These are phyloP conservation scores for Henckelia pumila DNA, from an alignment of 257 asterid species.

Conservation along the genomic window DNA sequence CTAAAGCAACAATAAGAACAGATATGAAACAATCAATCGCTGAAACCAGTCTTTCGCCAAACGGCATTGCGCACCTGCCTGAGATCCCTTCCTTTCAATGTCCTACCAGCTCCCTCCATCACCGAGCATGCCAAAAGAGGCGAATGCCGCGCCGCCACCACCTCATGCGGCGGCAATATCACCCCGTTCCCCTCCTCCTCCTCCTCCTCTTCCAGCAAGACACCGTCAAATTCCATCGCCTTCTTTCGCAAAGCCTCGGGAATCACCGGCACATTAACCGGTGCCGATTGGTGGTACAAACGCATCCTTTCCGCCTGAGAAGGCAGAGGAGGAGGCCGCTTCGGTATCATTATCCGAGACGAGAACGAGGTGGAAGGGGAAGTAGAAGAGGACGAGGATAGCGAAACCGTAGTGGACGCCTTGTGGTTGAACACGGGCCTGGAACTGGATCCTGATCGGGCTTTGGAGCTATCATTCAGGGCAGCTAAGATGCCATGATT, in stretches of 20 bases:
- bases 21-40: constrained; percentile 35
- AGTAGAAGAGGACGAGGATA: constrained; percentile 41
- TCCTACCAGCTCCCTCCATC: constrained; percentile 78
- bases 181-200: constrained; percentile 20
- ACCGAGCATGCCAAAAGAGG: constrained; percentile 60
- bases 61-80: constrained; percentile 72
- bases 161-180: constrained; percentile 64
- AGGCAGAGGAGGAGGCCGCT: constrained; percentile 39
- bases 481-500: constrained; percentile 61
- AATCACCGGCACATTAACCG: constrained; percentile 59
- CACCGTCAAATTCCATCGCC: constrained; percentile 37
- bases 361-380: constrained; percentile 37
- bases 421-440: constrained; percentile 62
- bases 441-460: constrained; percentile 39
- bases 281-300: constrained; percentile 52
- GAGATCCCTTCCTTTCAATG: constrained; percentile 75
- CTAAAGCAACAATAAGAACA: constrained; percentile 10
- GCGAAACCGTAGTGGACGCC: constrained; percentile 42
- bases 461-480: constrained; percentile 26
- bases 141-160: constrained; percentile 47
- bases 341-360: constrained; percentile 46
- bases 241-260: constrained; percentile 40
- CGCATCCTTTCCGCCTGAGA: constrained; percentile 21
- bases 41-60: constrained; percentile 66
- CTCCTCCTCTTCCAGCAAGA: constrained; percentile 25